phyloP scores from a whole-genome alignment of 176 grass and related monocot genomes.

The Melocanna baccifera region DNA sequence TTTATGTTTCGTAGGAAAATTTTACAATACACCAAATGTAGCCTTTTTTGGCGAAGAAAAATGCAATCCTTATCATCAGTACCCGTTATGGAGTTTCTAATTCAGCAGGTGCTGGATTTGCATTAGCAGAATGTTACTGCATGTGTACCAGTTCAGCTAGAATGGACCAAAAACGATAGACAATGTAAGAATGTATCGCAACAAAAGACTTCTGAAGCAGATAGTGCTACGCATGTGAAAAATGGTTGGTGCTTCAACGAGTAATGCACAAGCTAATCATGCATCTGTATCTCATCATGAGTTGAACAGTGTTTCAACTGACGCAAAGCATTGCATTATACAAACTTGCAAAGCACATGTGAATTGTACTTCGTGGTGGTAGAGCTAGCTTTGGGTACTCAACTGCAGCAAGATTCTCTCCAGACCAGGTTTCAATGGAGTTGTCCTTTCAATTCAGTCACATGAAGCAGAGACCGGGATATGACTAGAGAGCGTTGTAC shows the following conservation, averaged over 20 bases:
- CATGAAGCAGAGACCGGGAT: background rate
- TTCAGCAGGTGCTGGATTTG: background rate
- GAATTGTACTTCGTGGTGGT: background rate
- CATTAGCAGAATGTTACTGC: background rate
- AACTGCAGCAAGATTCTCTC: conserved; percentile 14
- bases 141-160: background rate
- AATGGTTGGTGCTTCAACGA: no score
- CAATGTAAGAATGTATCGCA: background rate
- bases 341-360: background rate
- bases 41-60: background rate
- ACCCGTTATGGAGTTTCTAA: background rate
- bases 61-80: background rate
- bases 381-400: background rate
- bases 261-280: background rate
- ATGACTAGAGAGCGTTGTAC: background rate
- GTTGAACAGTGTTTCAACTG: background rate
- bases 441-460: background rate
- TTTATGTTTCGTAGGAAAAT: background rate
- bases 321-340: background rate
- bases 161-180: background rate
- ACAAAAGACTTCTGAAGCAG: background rate
- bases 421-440: background rate
- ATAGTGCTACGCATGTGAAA: background rate
- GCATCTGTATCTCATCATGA: background rate
- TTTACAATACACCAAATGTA: background rate